Base-by-base conservation (phyloP, 2,329 filamentous ascomycete genomes). In the Canariomyces notabilis region DNA sequence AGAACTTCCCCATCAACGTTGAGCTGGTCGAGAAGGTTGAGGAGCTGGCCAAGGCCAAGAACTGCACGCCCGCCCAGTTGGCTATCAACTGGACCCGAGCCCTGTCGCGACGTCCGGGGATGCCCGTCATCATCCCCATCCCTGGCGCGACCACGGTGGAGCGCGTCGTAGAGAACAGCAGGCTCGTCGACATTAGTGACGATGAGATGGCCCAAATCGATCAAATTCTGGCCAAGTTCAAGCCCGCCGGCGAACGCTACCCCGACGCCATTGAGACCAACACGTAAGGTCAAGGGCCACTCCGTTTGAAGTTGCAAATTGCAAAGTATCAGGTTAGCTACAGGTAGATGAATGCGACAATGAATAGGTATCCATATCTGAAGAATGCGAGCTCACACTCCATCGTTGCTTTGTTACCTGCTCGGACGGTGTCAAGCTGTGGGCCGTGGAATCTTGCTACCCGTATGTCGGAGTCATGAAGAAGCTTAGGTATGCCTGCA, bases 61-160 rank as follows among this genome's bases (percentile, higher is more conserved):
- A 71, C 1, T 75, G 71, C 57, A 83, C 78, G 1, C 59, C 76
- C 2, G 72, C 75, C 2, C 83, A 87, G 64, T 67, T 87, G 21
- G 82, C 82, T 3, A 67, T 88, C 36, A 74, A 71, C 42, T 89
- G 83, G 82, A 64, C 79, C 3, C 56, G n/a, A n/a, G n/a, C n/a
- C n/a, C n/a, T n/a, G n/a, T n/a, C n/a, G n/a, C n/a, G n/a, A 70
- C 33, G 63, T 34, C 67, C 73, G 7, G 76, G 73, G 36, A 70
- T 76, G 70, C 75, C 74, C 26, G 62, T 60, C 12, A 74, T 85
- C 47, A 75, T 86, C 43, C 81, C 82, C 2, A 84, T 86, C 48
- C 82, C 82, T 0, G 82, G 82, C 2, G 76, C 82, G 6, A 78
- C 76, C 0, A 80, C 72, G 5, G 67, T 64, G 14, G 69, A 65